Percentiles rank a stretch among this genome's conserved stretches.
phyloP scores from a whole-genome alignment of 371 early-diverging fungal genomes.

The Mortierella sp. region DNA sequence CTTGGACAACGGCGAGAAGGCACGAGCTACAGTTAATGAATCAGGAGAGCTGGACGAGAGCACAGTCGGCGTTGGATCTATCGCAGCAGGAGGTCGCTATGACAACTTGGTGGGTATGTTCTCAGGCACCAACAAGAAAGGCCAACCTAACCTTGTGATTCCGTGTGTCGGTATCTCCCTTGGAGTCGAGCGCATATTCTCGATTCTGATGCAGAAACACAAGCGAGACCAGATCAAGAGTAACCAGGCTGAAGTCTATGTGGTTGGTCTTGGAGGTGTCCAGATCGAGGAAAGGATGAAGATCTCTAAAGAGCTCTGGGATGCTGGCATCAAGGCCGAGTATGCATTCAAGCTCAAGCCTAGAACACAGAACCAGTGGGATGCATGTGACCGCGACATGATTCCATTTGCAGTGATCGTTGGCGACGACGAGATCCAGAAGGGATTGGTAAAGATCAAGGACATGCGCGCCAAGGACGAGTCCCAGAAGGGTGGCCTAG shows the following conservation, averaged over 20 bases:
- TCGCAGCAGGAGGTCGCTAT: constrained; percentile 99
- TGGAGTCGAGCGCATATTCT: constrained; percentile 98
- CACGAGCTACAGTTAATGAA: constrained; percentile 48
- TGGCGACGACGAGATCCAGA: constrained; percentile 84
- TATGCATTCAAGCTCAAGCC: constrained; percentile 94
- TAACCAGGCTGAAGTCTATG: constrained; percentile 89
- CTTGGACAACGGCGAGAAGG: constrained; percentile 43
- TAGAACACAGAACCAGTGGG: constrained; percentile 85
- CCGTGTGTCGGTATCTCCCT: constrained; percentile 99
- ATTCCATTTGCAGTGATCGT: constrained; percentile 93
- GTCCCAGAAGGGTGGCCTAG: constrained; percentile 70
- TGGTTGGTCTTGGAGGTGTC: constrained; percentile 89
- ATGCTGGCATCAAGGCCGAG: constrained; percentile 87
- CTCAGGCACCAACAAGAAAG: constrained; percentile 72
- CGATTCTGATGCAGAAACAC: constrained; percentile 79
- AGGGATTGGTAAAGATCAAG: constrained; percentile 88
- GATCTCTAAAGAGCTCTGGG: constrained; percentile 90
- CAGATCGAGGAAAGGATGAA: constrained; percentile 93
- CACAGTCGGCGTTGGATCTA: constrained; percentile 94
- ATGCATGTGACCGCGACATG: constrained; percentile 82
- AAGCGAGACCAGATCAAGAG: constrained; percentile 75
- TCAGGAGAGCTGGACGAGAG: constrained; percentile 77
- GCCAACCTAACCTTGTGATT: constrained; percentile 75
- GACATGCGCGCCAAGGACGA: constrained; percentile 78
- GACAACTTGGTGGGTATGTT: constrained; percentile 99